Percentiles rank a stretch among this genome's conserved stretches.
Evolutionary conservation across 148 eudicot species (phyloP).

Genomic region (Amaranthus cruentus): DNA sequence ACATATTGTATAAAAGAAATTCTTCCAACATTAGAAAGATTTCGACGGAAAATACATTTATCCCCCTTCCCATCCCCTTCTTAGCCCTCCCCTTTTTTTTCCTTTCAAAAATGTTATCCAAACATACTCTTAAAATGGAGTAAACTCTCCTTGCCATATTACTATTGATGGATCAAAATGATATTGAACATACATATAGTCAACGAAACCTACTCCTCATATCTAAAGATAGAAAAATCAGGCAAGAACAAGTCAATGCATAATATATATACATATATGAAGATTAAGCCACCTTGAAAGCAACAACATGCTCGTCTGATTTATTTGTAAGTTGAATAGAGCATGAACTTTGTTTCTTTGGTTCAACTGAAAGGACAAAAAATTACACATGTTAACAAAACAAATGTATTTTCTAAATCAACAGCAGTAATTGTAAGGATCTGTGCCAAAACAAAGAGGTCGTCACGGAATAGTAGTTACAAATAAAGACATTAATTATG

Average conservation of each 20-base stretch:
- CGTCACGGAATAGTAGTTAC: neutral
- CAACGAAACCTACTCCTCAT: too few species aligned
- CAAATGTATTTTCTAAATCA: neutral
- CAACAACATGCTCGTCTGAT: constrained; percentile 55
- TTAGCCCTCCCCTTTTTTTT: too few species aligned
- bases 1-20: too few species aligned
- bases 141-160: neutral
- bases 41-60: too few species aligned
- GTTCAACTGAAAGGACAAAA: constrained; percentile 48
- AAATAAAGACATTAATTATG: neutral
- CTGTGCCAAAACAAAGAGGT: neutral
- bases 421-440: neutral
- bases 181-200: too few species aligned
- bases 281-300: constrained; percentile 52
- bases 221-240: too few species aligned
- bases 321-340: constrained; percentile 53
- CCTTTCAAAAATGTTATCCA: too few species aligned
- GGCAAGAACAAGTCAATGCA: neutral
- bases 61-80: too few species aligned
- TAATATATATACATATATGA: constrained; percentile 3
- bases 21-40: too few species aligned
- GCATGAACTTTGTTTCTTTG: constrained; percentile 68
- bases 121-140: neutral
- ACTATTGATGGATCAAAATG: neutral
- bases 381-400: constrained; percentile 2